These are phyloP conservation scores for Crithidia mellificae DNA, from an alignment of 208 protist genomes.

Conservation along the genomic window DNA sequence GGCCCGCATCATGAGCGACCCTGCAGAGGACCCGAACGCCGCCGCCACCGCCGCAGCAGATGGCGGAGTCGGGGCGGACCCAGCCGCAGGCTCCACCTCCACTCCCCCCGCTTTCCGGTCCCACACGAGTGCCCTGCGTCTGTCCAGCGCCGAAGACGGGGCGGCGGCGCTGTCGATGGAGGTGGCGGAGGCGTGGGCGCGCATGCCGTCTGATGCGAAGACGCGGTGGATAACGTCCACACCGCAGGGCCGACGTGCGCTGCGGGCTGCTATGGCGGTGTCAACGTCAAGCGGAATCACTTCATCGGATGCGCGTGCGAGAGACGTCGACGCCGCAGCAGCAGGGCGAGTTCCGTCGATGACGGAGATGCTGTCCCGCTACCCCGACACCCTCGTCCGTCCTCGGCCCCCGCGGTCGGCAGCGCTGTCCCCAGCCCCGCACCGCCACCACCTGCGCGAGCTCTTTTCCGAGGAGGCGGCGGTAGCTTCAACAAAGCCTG, in stretches of 20 bases:
- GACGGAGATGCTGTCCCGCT: slow-evolving; percentile 25
- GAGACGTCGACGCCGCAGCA: too few relatives aligned
- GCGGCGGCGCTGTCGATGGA: slow-evolving; percentile 4
- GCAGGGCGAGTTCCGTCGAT: slow-evolving; percentile 11
- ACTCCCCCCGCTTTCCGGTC: neutral
- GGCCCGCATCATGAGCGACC: slow-evolving; percentile 15
- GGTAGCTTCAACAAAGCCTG: neutral
- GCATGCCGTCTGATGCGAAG: slow-evolving; percentile 3
- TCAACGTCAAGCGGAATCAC: too few relatives aligned
- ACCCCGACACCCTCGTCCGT: slow-evolving; percentile 18
- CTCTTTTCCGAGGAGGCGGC: slow-evolving; percentile 1
- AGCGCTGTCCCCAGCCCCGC: slow-evolving; percentile 4
- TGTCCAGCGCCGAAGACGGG: slow-evolving; percentile 2
- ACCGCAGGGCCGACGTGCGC: slow-evolving; percentile 31
- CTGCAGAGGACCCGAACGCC: neutral
- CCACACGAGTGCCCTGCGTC: neutral
- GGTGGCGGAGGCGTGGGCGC: slow-evolving; percentile 20
- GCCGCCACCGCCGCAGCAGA: too few relatives aligned
- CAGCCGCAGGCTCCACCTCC: neutral
- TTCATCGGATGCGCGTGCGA: too few relatives aligned
- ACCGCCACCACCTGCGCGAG: neutral
- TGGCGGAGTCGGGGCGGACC: too few relatives aligned
- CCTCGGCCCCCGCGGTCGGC: slow-evolving; percentile 10
- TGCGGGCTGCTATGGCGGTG: slow-evolving; percentile 9
- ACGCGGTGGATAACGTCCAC: slow-evolving; percentile 31